Conservation (phyloP, 768 basidiomycete species). For the Leccinum obscurum region DNA sequence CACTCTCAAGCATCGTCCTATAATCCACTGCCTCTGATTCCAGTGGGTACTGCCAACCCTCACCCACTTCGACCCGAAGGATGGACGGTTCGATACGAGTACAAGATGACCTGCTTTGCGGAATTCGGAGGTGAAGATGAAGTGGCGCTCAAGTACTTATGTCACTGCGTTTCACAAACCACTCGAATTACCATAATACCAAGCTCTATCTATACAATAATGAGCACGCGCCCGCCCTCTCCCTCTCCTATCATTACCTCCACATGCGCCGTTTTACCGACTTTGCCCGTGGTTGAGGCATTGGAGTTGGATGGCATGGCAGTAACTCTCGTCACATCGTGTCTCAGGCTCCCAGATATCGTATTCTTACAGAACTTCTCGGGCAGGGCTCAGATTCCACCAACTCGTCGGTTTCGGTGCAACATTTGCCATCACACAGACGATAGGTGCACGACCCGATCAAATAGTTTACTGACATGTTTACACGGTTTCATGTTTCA, state of each 20-base stretch:
- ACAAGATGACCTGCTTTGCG: too few relatives aligned
- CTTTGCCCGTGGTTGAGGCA: conserved; percentile 90
- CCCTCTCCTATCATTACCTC: conserved; percentile 63
- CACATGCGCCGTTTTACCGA: conserved; percentile 87
- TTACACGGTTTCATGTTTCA: conserved; percentile 40
- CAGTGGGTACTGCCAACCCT: too few relatives aligned
- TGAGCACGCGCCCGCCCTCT: conserved; percentile 77
- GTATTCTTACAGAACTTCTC: conserved; percentile 86
- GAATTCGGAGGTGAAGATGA: too few relatives aligned
- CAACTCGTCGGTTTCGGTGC: conserved; percentile 57
- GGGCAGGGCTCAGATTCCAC: conserved; percentile 72
- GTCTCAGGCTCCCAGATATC: conserved; percentile 53
- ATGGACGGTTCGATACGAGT: too few relatives aligned
- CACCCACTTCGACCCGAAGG: too few relatives aligned
- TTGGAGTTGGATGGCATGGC: conserved; percentile 94
- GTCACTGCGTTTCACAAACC: too few relatives aligned
- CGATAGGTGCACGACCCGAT: conserved; percentile 60
- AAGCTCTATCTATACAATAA: conserved; percentile 92
- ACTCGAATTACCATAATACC: conserved; percentile 29
- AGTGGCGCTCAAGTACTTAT: too few relatives aligned
- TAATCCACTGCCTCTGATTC: too few relatives aligned
- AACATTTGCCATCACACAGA: conserved; percentile 73
- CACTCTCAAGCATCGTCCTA: too few relatives aligned
- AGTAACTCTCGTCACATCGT: conserved; percentile 50
- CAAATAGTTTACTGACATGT: neutral